Evolutionary conservation across 768 basidiomycete genomes (phyloP), one percentile per base, ranked within the genome.

Genomic region (Stropharia rugosoannulata): DNA sequence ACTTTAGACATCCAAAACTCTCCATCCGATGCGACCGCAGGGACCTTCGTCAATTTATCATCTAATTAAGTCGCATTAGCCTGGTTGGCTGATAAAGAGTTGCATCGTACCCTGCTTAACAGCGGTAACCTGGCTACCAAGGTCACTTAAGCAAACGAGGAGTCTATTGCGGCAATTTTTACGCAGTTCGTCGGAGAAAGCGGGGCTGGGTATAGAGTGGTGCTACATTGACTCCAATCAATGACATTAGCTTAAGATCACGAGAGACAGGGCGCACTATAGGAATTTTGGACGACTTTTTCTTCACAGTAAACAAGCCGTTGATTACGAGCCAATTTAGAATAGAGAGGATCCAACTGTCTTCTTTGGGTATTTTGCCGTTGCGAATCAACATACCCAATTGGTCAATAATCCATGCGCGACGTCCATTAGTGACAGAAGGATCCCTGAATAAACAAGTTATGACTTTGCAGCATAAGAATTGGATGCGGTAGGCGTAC

Each of bases 371-470:
- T 45, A 95, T 81, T 1, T 84, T 80, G 11, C 85, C 83, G 65
- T 93, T 95, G 40, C 87, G 86, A 59, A 95, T 75, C 29, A 97
- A 82, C 4, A 83, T 79, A 12, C 81, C 76, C 16, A 97, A 75
- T 70, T 98, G 96, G 45, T 97, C 94, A 47, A 90, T 79, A 32
- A 92, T 83, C 96, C 96, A 99, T 25, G 70, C 68, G 54, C 94
- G 75, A 53, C 86, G 80, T 2, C 80, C 74, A 56, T 84, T 82
- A 22, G 83, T 71, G 10, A 71, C 71, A 49, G 76, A 72, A 37
- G 75, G 61, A 56, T 82, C 64, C 54, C 84, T 84, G 56, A 48
- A 16, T 60, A 16, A 41, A 38, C 22, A 49, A n/a, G 66, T 54
- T 41, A 13, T 35, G 37, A 29, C 25, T 37, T 4, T 5, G 29